A percentile compares a stretch with the other conserved stretches of the same genome.
phyloP scores from a whole-genome alignment of 2,329 filamentous ascomycete genomes.

The Lasiodiplodia gonubiensis region DNA sequence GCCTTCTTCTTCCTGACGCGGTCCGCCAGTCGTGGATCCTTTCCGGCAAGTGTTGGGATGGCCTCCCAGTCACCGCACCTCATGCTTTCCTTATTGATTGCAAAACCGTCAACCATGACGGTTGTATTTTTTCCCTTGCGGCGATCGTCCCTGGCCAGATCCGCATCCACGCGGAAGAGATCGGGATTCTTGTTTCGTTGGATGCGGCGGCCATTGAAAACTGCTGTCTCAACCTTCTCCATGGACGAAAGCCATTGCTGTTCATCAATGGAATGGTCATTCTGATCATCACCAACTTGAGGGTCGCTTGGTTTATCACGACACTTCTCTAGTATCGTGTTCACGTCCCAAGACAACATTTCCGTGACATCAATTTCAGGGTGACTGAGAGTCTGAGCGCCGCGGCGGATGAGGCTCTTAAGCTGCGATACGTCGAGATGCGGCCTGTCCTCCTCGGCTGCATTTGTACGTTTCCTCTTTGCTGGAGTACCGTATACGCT shows the following conservation, averaged over 20 bases:
- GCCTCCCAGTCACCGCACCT: constrained; percentile 62
- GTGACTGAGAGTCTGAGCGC: constrained; percentile 59
- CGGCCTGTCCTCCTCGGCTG: constrained; percentile 55
- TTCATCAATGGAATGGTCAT: constrained; percentile 52
- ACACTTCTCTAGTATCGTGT: constrained; percentile 60
- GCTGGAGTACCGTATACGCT: constrained; percentile 53
- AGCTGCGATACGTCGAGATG: constrained; percentile 59
- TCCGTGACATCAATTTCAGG: constrained; percentile 61
- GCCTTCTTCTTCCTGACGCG: constrained; percentile 55
- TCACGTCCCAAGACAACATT: constrained; percentile 64
- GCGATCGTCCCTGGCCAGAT: constrained; percentile 54
- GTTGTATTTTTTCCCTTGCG: constrained; percentile 63
- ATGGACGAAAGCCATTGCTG: constrained; percentile 62
- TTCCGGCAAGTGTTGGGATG: constrained; percentile 62
- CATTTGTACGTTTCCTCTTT: constrained; percentile 35
- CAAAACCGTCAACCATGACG: constrained; percentile 62
- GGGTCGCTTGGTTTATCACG: constrained; percentile 57
- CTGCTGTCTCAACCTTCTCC: constrained; percentile 62
- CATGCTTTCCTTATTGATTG: constrained; percentile 62
- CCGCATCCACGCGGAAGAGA: constrained; percentile 25
- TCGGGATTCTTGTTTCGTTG: constrained; percentile 40
- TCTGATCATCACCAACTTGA: constrained; percentile 40
- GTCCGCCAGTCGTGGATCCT: constrained; percentile 59
- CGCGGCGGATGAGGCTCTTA: constrained; percentile 61
- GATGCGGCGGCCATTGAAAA: constrained; percentile 63